A percentile compares a stretch with the other conserved stretches of the same genome.
phyloP scores from a whole-genome alignment of 2,329 filamentous ascomycete species.

The Hortaea werneckii region DNA sequence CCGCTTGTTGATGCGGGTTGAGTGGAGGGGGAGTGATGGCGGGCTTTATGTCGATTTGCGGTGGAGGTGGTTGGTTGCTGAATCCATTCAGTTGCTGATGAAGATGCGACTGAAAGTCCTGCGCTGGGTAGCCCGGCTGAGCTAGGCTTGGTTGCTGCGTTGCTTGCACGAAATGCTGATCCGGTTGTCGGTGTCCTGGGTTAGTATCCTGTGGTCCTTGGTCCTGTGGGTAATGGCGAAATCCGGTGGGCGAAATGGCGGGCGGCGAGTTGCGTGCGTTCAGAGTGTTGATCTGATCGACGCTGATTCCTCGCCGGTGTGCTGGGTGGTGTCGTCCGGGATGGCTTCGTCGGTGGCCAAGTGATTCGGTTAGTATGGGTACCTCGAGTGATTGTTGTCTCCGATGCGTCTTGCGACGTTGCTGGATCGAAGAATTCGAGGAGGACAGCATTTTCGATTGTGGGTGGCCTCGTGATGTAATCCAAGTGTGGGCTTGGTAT shows the following conservation, averaged over 20 bases:
- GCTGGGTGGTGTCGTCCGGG: conserved; percentile 26
- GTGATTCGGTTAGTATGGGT: conserved; percentile 59
- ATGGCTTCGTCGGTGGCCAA: conserved; percentile 41
- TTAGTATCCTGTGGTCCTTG: conserved; percentile 37
- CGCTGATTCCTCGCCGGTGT: conserved; percentile 75
- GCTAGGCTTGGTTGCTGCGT: conserved; percentile 77
- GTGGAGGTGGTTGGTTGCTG: conserved; percentile 11
- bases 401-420: conserved; percentile 65
- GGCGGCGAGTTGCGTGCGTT: too few species aligned
- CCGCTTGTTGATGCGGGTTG: conserved; percentile 14
- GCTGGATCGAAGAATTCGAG: conserved; percentile 59
- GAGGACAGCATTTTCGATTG: conserved; percentile 60
- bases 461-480: conserved; percentile 2
- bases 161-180: conserved; percentile 80
- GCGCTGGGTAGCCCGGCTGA: conserved; percentile 55
- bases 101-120: conserved; percentile 35
- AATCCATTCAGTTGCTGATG: conserved; percentile 42
- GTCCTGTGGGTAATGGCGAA: conserved; percentile 46
- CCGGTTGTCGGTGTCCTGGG: conserved; percentile 48
- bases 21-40: conserved; percentile 9
- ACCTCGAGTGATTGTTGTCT: conserved; percentile 82
- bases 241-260: conserved; percentile 16
- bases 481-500: not conserved
- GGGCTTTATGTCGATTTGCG: conserved; percentile 8
- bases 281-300: conserved; percentile 50